Evolutionary conservation across 208 protist genomes (phyloP).

Genomic region (Leishmania guyanensis): DNA sequence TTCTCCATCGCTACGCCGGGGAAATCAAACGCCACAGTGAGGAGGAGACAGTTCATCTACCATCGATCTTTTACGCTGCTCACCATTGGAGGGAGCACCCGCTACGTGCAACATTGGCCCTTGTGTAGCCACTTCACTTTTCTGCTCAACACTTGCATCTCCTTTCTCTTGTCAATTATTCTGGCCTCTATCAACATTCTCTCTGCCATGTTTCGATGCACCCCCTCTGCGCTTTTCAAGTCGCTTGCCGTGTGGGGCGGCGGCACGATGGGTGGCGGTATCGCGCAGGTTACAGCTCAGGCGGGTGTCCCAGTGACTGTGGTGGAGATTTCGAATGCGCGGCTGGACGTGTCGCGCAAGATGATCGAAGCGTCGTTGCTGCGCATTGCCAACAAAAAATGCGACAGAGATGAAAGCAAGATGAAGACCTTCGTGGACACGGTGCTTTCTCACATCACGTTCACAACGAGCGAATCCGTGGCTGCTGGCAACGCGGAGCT

Average conservation of each 20-base stretch:
- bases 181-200: not conserved
- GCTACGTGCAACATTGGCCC: not conserved
- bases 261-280: slow-evolving; percentile 79
- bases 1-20: not conserved
- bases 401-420: slow-evolving; percentile 42
- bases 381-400: slow-evolving; percentile 69
- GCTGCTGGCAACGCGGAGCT: slow-evolving; percentile 49
- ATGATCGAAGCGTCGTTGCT: slow-evolving; percentile 51
- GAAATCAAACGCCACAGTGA: not conserved
- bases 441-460: slow-evolving; percentile 52
- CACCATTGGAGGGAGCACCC: not conserved
- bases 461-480: slow-evolving; percentile 53
- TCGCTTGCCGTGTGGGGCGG: slow-evolving; percentile 59
- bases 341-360: slow-evolving; percentile 49
- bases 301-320: slow-evolving; percentile 56
- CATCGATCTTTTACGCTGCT: not conserved
- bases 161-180: not conserved
- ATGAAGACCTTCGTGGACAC: slow-evolving; percentile 48
- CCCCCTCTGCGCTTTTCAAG: slow-evolving; percentile 35
- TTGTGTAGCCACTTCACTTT: not conserved
- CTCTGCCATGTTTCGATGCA: slow-evolving; percentile 27
- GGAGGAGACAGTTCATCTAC: not conserved
- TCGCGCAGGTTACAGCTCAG: slow-evolving; percentile 63
- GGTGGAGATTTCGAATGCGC: slow-evolving; percentile 63
- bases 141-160: not conserved